A percentile compares a stretch with the other conserved stretches of the same genome.
These are phyloP conservation scores for Saururus chinensis DNA, from an alignment of 164 flowering plant genomes.

Conservation along the genomic window DNA sequence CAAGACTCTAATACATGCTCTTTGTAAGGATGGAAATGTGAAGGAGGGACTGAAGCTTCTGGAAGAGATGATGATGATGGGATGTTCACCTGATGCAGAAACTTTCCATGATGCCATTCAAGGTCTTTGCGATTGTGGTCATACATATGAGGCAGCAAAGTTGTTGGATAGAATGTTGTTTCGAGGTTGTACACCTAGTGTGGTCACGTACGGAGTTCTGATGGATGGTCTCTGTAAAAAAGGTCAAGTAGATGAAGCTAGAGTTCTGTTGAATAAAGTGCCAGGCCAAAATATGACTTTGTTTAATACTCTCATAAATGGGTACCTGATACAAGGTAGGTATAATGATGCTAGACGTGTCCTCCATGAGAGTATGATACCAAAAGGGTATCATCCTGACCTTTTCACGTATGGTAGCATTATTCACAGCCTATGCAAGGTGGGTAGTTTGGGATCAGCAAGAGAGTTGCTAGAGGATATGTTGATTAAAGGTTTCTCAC, in stretches of 20 bases:
- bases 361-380: conserved; percentile 31
- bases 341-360: conserved; percentile 56
- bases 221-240: conserved; percentile 58
- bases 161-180: conserved; percentile 75
- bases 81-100: conserved; percentile 63
- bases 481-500: conserved; percentile 44
- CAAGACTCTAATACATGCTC: conserved; percentile 70
- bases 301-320: conserved; percentile 67
- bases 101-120: conserved; percentile 68
- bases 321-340: conserved; percentile 47
- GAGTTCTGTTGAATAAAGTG: conserved; percentile 43
- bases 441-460: conserved; percentile 50
- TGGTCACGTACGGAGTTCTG: conserved; percentile 57
- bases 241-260: conserved; percentile 67
- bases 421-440: conserved; percentile 62
- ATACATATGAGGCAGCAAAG: conserved; percentile 61
- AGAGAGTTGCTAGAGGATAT: conserved; percentile 45
- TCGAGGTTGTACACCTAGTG: conserved; percentile 59
- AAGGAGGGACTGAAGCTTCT: conserved; percentile 56
- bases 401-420: conserved; percentile 54
- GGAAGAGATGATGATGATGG: conserved; percentile 90
- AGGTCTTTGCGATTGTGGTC: conserved; percentile 48
- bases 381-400: conserved; percentile 48
- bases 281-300: conserved; percentile 47
- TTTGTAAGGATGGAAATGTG: conserved; percentile 41